These are phyloP conservation scores for Chaetoceros muelleri DNA, from an alignment of 108 stramenopile genomes.

Conservation along the genomic window DNA sequence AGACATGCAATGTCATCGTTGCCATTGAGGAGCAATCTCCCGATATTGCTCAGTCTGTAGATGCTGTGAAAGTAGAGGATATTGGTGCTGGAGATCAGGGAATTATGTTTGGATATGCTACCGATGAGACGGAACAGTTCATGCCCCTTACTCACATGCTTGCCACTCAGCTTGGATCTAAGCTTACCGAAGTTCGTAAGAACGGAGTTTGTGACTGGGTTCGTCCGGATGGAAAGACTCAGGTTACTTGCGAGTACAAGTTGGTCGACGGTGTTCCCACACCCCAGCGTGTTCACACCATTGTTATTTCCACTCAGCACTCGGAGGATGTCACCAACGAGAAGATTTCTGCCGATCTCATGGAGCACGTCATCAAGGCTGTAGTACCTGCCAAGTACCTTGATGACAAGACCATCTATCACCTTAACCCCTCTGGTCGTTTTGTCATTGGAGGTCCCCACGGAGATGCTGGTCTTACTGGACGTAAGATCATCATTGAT, in stretches of 20 bases:
- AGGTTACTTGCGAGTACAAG: constrained; percentile 90
- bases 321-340: constrained; percentile 89
- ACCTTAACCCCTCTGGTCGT: constrained; percentile 86
- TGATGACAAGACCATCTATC: constrained; percentile 95
- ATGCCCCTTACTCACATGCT: constrained; percentile 95
- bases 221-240: constrained; percentile 95
- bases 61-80: constrained; percentile 85
- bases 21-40: constrained; percentile 96
- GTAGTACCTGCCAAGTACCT: constrained; percentile 94
- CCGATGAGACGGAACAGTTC: constrained; percentile 86
- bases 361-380: constrained; percentile 96
- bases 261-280: constrained; percentile 60
- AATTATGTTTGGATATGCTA: constrained; percentile 96
- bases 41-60: constrained; percentile 94
- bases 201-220: constrained; percentile 90
- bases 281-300: constrained; percentile 90
- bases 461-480: constrained; percentile 95
- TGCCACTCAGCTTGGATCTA: constrained; percentile 84
- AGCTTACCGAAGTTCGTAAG: constrained; percentile 94
- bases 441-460: constrained; percentile 98
- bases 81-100: constrained; percentile 98
- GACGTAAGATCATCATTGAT: constrained; percentile 94
- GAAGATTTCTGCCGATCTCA: constrained; percentile 83
- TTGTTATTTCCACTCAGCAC: constrained; percentile 96
- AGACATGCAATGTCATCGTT: constrained; percentile 95